Percentiles rank a stretch among this genome's conserved stretches.
Conservation (phyloP, 1,284 basidiomycete species). For the Ganoderma multipileum region DNA sequence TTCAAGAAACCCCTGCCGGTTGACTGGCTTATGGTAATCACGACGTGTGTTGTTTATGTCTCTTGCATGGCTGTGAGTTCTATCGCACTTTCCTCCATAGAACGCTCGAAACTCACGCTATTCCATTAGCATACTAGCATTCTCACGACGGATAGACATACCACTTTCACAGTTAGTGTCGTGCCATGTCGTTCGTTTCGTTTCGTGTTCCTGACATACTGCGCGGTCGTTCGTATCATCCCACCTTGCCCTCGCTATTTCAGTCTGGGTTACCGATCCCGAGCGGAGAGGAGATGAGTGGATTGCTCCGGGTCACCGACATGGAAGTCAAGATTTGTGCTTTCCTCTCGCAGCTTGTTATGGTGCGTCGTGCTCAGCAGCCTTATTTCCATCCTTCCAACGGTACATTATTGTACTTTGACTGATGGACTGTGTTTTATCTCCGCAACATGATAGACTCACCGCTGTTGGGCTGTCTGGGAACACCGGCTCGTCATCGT, state of each 20-base stretch:
- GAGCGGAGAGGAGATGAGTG: slow-evolving; percentile 21
- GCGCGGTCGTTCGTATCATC: not conserved
- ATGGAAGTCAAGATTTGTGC: slow-evolving; percentile 15
- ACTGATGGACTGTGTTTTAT: slow-evolving; percentile 2
- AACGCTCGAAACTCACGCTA: not conserved
- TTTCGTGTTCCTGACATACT: not conserved
- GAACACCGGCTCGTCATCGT: slow-evolving; percentile 20
- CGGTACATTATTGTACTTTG: not conserved
- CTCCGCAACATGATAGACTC: slow-evolving; percentile 18
- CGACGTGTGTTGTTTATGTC: slow-evolving; percentile 12
- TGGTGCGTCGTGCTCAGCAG: slow-evolving; percentile 11
- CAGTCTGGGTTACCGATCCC: slow-evolving; percentile 22
- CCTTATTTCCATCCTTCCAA: not conserved
- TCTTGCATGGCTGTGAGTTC: slow-evolving; percentile 25
- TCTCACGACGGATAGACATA: slow-evolving; percentile 26
- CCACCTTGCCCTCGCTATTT: not conserved
- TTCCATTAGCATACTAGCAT: slow-evolving; percentile 21
- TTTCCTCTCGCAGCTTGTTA: slow-evolving; percentile 26
- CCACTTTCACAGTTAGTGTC: slow-evolving; percentile 23
- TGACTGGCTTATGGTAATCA: slow-evolving; percentile 19
- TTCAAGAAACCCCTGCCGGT: slow-evolving; percentile 25
- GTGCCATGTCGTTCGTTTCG: no score
- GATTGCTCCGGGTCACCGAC: slow-evolving; percentile 20
- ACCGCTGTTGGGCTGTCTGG: slow-evolving; percentile 32
- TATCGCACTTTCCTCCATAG: not conserved